A percentile compares a stretch with the other conserved stretches of the same genome.
Evolutionary conservation across 2,329 filamentous ascomycete species (phyloP).

Genomic region (Neofusicoccum umdonicola): DNA sequence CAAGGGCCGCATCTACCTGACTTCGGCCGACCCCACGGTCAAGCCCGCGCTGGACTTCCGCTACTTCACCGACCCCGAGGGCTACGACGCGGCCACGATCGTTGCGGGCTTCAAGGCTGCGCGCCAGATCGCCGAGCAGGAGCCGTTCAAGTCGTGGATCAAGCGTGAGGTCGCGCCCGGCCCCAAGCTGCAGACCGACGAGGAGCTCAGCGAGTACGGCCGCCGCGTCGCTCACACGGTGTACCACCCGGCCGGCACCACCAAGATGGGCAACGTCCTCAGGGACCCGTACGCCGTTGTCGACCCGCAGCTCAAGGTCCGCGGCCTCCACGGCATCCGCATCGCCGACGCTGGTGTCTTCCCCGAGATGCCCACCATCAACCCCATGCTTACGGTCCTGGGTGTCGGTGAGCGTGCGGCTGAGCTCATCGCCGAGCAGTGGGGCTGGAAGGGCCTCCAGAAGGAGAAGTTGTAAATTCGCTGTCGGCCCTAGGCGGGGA

Average conservation of each 20-base stretch:
- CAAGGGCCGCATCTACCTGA: conserved; percentile 73
- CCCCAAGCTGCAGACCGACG: conserved; percentile 69
- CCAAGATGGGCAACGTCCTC: conserved; percentile 77
- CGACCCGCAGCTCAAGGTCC: conserved; percentile 69
- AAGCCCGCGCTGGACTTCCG: conserved; percentile 85
- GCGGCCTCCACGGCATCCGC: conserved; percentile 69
- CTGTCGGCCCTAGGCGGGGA: background rate
- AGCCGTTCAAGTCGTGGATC: conserved; percentile 79
- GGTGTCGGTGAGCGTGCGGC: conserved; percentile 80
- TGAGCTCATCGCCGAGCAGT: conserved; percentile 76
- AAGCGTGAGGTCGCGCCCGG: conserved; percentile 79
- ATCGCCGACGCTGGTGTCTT: conserved; percentile 88
- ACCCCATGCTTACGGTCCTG: conserved; percentile 88
- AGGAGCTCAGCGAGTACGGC: conserved; percentile 78
- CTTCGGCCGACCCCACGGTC: conserved; percentile 68
- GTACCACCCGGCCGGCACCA: conserved; percentile 86
- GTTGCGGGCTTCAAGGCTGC: conserved; percentile 74
- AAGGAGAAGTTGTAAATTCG: conserved; percentile 50
- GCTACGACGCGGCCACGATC: conserved; percentile 79
- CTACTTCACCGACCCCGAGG: conserved; percentile 84
- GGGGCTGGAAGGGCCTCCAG: conserved; percentile 61
- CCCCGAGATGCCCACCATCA: conserved; percentile 81
- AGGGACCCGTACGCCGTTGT: conserved; percentile 74
- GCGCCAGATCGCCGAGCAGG: conserved; percentile 71
- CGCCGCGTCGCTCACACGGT: conserved; percentile 81